A percentile compares a stretch with the other conserved stretches of the same genome.
Evolutionary conservation across 441 rosid genomes (phyloP).

Genomic region (Erysimum cheiri): DNA sequence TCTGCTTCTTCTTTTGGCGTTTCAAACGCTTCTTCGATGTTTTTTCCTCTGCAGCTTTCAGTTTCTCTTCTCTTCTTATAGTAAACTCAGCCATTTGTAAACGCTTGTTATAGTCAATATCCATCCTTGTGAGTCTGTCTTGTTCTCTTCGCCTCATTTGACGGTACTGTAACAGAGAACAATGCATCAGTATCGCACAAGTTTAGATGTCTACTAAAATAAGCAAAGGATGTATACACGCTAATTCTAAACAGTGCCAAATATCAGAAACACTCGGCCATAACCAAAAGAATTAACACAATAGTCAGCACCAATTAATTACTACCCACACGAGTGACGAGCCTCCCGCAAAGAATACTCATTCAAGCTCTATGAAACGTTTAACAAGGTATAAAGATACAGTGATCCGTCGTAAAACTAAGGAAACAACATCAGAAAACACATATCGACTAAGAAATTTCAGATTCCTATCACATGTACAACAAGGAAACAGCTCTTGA

Average conservation of each 20-base stretch:
- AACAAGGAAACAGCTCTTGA: background rate
- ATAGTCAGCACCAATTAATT: background rate
- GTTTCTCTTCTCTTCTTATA: slow-evolving; percentile 83
- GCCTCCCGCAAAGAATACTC: background rate
- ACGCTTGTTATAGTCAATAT: slow-evolving; percentile 76
- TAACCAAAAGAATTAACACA: background rate
- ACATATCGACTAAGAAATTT: background rate
- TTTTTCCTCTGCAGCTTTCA: slow-evolving; percentile 77
- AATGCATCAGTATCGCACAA: slow-evolving; percentile 9
- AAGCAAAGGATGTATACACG: background rate
- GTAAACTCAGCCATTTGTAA: slow-evolving; percentile 71
- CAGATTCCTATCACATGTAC: background rate
- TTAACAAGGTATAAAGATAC: background rate
- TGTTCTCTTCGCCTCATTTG: slow-evolving; percentile 95
- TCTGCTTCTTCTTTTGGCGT: slow-evolving; percentile 87
- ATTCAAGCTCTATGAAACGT: background rate
- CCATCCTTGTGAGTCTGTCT: slow-evolving; percentile 91
- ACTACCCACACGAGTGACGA: slow-evolving; percentile 4
- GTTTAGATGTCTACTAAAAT: background rate
- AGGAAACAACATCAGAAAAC: background rate
- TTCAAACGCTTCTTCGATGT: slow-evolving; percentile 86
- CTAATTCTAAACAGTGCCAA: background rate
- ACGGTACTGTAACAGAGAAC: slow-evolving; percentile 62
- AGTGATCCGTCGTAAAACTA: background rate
- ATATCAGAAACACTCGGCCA: background rate